Evolutionary conservation across 2,329 filamentous ascomycete genomes (phyloP).

Genomic region (Xylariaceae sp.): DNA sequence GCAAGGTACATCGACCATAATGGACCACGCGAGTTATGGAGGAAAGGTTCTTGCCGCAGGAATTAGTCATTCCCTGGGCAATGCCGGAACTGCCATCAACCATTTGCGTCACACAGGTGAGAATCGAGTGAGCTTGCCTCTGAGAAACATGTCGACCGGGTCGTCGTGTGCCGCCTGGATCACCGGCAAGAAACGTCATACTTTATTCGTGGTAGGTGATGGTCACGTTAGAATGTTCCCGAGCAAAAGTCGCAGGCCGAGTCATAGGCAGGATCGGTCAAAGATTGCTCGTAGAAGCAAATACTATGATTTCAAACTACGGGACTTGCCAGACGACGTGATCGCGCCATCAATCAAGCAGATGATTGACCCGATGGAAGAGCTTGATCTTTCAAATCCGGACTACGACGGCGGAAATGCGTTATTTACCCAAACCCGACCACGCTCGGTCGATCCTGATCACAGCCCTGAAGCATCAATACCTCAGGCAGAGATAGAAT

Average conservation of each 20-base stretch:
- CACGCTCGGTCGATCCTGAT: slow-evolving; percentile 35
- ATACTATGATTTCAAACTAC: slow-evolving; percentile 62
- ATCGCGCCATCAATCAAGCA: slow-evolving; percentile 52
- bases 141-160: slow-evolving; percentile 43
- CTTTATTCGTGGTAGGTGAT: slow-evolving; percentile 59
- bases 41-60: slow-evolving; percentile 67
- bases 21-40: slow-evolving; percentile 61
- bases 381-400: slow-evolving; percentile 48
- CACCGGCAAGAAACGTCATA: slow-evolving; percentile 54
- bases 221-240: slow-evolving; percentile 63
- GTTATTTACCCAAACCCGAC: slow-evolving; percentile 43
- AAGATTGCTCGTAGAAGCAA: slow-evolving; percentile 50
- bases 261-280: slow-evolving; percentile 48
- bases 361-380: slow-evolving; percentile 52
- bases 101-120: slow-evolving; percentile 69
- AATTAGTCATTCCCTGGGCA: slow-evolving; percentile 67
- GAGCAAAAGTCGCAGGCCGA: slow-evolving; percentile 49
- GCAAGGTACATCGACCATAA: slow-evolving; percentile 42
- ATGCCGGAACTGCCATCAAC: slow-evolving; percentile 63
- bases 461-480: slow-evolving; percentile 57
- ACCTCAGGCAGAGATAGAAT: slow-evolving; percentile 82
- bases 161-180: slow-evolving; percentile 61
- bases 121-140: slow-evolving; percentile 65
- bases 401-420: slow-evolving; percentile 51
- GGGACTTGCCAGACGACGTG: slow-evolving; percentile 53